Evolutionary conservation across 2,329 filamentous ascomycete species (phyloP), one percentile per base, ranked within the genome.

Genomic region (Alternaria sp.): DNA sequence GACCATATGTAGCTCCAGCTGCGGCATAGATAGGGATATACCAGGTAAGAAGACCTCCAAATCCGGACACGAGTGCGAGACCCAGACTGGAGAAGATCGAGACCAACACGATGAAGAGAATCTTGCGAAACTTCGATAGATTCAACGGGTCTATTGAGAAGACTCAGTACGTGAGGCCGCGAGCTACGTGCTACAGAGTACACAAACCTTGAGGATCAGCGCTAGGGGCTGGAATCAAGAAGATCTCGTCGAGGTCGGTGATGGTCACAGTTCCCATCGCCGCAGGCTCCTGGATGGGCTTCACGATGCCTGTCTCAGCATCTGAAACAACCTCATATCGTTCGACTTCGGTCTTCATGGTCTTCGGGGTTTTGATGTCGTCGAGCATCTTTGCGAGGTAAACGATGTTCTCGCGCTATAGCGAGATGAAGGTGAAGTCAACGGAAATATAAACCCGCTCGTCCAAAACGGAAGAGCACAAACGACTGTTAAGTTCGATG

Each of bases 31-130:
- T 69, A 7, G 80, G 80, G 9, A 83, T 81, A 61, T 82, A 83
- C 57, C 81, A 82, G 7, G 69, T 73, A 5, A 83, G 67, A 1
- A 83, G 73, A 3, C 80, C 81, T 15, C 81, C 81, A 32, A 83
- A 81, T 0, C 81, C 81, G 12, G 79, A 80, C 0, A 83, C 79
- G 9, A 83, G 69, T 2, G 76, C 70, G 12, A 83, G 69, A 11
- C 80, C 79, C 4, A 83, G 58, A 13, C 74, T 76, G 5, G 81
- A 81, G 65, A 83, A 78, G 10, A 74, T 61, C 12, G 74, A 76
- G 5, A 74, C 40, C 17, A 77, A 64, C 11, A 72, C 43, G 26
- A 77, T 69, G 19, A 75, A 71, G 4, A 76, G 23, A 13, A 74
- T 65, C 64, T 78, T 78, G 19, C 71, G 68, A 68, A 65, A 73